phyloP scores from a whole-genome alignment of 2,329 filamentous ascomycete genomes.

The Dactylellina sp. region DNA sequence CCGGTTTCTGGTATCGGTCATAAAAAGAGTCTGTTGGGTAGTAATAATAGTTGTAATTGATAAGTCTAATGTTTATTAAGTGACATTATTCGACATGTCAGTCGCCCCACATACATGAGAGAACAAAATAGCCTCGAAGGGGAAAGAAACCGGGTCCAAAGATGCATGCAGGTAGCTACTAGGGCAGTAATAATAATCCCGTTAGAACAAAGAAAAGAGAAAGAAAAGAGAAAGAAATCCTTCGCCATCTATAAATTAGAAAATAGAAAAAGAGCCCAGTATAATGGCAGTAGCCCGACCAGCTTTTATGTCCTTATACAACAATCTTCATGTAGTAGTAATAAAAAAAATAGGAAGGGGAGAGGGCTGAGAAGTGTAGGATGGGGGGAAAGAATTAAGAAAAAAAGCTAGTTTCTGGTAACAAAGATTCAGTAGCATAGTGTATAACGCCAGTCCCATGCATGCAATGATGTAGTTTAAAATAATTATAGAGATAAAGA shows the following conservation, averaged over 20 bases:
- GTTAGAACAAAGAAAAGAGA: background rate
- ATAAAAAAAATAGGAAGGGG: constrained; percentile 9
- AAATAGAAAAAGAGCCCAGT: background rate
- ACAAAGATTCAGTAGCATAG: constrained; percentile 9
- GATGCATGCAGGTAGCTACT: too few relatives aligned
- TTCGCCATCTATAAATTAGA: constrained; percentile 45
- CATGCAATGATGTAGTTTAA: constrained; percentile 28
- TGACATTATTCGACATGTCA: too few relatives aligned
- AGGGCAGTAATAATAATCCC: background rate
- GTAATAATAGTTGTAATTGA: too few relatives aligned
- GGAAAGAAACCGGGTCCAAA: too few relatives aligned
- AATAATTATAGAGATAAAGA: constrained; percentile 25
- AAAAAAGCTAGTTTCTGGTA: constrained; percentile 18
- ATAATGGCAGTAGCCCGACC: constrained; percentile 18
- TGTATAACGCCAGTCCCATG: constrained; percentile 54
- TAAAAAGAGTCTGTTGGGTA: too few relatives aligned
- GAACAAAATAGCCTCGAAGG: too few relatives aligned
- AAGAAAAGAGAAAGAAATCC: constrained; percentile 7
- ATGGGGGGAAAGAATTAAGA: background rate
- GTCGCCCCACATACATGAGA: too few relatives aligned
- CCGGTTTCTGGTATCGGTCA: too few relatives aligned
- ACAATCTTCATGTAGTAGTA: constrained; percentile 8
- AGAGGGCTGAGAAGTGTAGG: background rate
- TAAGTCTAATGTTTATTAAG: too few relatives aligned
- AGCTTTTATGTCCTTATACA: constrained; percentile 40